Base-by-base conservation (phyloP, 1,284 basidiomycete species). In the Inonotus hispidus region DNA sequence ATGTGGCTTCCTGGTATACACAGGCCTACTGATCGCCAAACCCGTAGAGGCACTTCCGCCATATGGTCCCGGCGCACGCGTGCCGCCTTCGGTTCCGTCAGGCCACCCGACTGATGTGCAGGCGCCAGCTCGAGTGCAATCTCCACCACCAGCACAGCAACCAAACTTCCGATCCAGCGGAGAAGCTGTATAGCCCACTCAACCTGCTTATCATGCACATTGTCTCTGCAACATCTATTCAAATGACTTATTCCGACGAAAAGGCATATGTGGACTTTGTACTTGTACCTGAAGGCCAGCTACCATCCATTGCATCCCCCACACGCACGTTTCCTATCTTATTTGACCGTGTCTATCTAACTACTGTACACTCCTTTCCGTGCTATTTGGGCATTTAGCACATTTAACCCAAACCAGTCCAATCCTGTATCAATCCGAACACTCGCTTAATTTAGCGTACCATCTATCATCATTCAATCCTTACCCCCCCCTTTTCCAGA, bases 21-120 rank as follows among this genome's bases (percentile, higher is more conserved):
- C 47, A 76, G 83, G 68, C 43, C 84, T 74, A 67, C 73, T 77
- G 60, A 74, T 85, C 63, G 74, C 75, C 32, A 82, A 74, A 59
- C 87, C 87, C 0, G 72, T 77, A 27, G 84, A 87, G 69, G 79
- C 84, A 3, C 74, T 86, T 29, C 82, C 85, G 1, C 75, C 80
- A 43, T 85, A 85, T 65, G 75, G 62, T 21, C 52, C 52, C 14
- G 61, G 61, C 11, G 53, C 60, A 16, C 60, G 60, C 21, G 38
- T 57, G 4, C 49, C 61, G 16, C 19, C 45, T 16, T 23, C 47
- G 13, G 47, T 29, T 8, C 29, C 54, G 13, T 61, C 57, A 35
- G 32, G 19, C 21, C 37, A 49, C 25, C 23, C 47, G 23, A 10
- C 13, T 13, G 47, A 10, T 23, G 10, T 21, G 27, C 19, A 8